Evolutionary conservation across 768 basidiomycete species (phyloP).

Genomic region (Gymnopilus dilepis): DNA sequence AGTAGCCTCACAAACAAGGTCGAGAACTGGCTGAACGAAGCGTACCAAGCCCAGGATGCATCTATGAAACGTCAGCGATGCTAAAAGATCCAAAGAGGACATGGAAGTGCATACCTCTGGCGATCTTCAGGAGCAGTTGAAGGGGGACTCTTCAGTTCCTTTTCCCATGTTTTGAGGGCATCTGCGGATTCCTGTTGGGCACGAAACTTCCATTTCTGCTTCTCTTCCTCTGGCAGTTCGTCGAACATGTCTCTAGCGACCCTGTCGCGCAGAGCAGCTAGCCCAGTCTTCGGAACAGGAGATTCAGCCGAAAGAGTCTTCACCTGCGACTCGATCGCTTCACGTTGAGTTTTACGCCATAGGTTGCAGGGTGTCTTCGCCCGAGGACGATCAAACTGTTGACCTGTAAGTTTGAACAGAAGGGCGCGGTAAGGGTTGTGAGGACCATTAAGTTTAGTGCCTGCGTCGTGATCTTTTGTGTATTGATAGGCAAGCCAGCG

Average conservation of each 20-base stretch:
- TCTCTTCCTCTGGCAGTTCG: not conserved
- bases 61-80: not conserved
- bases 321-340: no score
- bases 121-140: not conserved
- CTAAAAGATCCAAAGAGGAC: not conserved
- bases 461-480: no score
- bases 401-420: no score
- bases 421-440: no score
- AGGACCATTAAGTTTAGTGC: no score
- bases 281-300: no score
- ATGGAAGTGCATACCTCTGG: constrained; percentile 11
- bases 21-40: constrained; percentile 7
- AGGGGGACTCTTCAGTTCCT: not conserved
- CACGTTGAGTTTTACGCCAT: no score
- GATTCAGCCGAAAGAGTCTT: no score
- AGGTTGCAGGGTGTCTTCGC: no score
- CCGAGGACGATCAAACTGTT: no score
- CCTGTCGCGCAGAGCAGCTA: constrained; percentile 5
- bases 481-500: no score
- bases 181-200: constrained; percentile 6
- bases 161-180: not conserved
- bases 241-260: constrained; percentile 14
- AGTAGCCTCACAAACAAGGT: constrained; percentile 3
- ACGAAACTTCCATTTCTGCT: not conserved
- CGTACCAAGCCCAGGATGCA: constrained; percentile 3